Conservation (phyloP, 257 asterid genomes). For the Solanum megistacrolobum region DNA sequence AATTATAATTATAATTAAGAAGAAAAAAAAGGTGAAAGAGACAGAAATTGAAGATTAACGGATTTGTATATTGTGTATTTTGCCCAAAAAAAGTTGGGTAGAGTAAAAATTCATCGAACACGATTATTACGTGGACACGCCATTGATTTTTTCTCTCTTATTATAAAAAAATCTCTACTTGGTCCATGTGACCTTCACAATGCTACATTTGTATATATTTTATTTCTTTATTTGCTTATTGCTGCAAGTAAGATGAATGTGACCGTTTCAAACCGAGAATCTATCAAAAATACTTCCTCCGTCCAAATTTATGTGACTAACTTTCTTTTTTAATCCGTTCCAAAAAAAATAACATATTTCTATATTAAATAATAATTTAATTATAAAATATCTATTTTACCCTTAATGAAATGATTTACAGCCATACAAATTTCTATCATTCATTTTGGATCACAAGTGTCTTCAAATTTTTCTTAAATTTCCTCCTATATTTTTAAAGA, state of each 20-base stretch:
- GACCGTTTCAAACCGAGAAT: background rate
- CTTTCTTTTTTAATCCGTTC: no score
- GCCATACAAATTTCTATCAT: no score
- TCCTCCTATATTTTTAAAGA: no score
- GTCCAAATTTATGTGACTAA: no score
- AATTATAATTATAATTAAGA: background rate
- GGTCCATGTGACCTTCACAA: background rate
- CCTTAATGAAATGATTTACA: no score
- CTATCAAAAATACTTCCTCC: no score
- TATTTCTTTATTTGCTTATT: background rate
- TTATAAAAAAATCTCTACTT: background rate
- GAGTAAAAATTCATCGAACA: background rate
- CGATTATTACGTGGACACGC: background rate
- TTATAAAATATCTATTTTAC: no score
- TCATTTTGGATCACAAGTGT: no score
- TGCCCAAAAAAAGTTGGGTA: background rate
- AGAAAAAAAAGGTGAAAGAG: background rate
- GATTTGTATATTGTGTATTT: background rate
- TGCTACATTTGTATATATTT: background rate
- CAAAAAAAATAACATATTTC: no score
- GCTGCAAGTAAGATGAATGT: background rate
- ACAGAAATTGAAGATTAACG: background rate
- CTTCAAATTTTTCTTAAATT: no score
- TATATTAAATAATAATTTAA: no score
- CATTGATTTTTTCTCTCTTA: background rate